phyloP scores from a whole-genome alignment of 164 flowering plant genomes.

The Kalanchoe fedtschenkoi region DNA sequence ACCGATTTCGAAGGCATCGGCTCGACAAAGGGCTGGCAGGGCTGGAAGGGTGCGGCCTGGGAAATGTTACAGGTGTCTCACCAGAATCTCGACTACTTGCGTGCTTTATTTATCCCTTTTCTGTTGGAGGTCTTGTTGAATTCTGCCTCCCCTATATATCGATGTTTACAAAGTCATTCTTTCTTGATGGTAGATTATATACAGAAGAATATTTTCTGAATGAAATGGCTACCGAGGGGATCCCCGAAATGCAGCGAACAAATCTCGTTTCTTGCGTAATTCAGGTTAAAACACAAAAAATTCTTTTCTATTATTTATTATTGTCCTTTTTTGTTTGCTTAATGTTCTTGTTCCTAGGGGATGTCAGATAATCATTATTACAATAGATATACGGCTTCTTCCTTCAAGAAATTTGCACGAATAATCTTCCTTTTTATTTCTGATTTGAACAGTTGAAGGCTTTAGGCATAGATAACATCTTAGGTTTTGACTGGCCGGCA shows the following conservation, averaged over 20 bases:
- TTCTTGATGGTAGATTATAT: conserved; percentile 51
- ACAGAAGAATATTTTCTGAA: conserved; percentile 75
- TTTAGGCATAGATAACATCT: conserved; percentile 87
- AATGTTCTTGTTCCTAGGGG: background rate
- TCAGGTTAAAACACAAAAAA: conserved; percentile 36
- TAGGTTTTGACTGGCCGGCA: conserved; percentile 97
- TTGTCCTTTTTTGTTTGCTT: background rate
- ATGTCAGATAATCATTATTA: background rate
- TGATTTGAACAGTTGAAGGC: conserved; percentile 60
- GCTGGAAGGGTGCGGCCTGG: conserved; percentile 98
- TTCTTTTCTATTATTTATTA: too few species aligned
- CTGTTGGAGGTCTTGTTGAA: background rate
- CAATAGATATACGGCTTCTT: background rate
- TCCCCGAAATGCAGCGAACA: conserved; percentile 94
- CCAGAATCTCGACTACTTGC: background rate
- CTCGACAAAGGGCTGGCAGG: conserved; percentile 95
- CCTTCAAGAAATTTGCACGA: conserved; percentile 1
- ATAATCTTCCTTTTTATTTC: conserved; percentile 9
- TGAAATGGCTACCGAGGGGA: conserved; percentile 73
- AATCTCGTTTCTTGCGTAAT: conserved; percentile 82
- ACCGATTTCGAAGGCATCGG: conserved; percentile 95
- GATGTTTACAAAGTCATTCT: background rate
- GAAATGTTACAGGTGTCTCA: conserved; percentile 80
- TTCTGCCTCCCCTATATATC: background rate
- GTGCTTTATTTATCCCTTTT: background rate